Conservation (phyloP, 306 rosid genomes). For the Quercus mongolica region DNA sequence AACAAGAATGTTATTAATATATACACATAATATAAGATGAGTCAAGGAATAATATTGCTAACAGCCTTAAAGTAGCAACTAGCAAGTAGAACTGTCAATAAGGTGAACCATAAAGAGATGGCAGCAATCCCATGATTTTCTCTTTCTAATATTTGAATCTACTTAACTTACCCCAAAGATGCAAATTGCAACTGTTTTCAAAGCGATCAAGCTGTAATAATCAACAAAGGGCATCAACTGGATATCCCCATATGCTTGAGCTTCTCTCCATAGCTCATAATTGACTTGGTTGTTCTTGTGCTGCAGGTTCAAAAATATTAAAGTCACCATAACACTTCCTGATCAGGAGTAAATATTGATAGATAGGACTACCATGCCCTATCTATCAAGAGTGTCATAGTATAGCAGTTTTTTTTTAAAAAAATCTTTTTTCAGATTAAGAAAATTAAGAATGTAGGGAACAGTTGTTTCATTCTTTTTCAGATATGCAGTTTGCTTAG, state of each 20-base stretch:
- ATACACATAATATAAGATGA: background rate
- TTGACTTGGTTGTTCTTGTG: conserved; percentile 78
- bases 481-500: background rate
- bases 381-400: background rate
- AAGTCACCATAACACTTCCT: conserved; percentile 9
- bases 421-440: background rate
- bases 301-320: conserved; percentile 43
- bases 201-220: conserved; percentile 80
- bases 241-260: conserved; percentile 85
- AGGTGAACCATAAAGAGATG: conserved; percentile 16
- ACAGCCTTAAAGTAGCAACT: background rate
- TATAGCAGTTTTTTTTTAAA: background rate
- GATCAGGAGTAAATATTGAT: background rate
- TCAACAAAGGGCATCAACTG: conserved; percentile 94
- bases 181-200: conserved; percentile 89
- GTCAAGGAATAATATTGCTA: background rate
- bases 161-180: conserved; percentile 79
- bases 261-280: conserved; percentile 83
- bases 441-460: background rate
- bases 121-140: conserved; percentile 11
- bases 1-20: no score
- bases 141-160: conserved; percentile 1
- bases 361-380: background rate
- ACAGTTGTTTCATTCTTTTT: no score
- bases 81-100: background rate